Conservation (phyloP, 768 basidiomycete species). For the Calocera cornea region DNA sequence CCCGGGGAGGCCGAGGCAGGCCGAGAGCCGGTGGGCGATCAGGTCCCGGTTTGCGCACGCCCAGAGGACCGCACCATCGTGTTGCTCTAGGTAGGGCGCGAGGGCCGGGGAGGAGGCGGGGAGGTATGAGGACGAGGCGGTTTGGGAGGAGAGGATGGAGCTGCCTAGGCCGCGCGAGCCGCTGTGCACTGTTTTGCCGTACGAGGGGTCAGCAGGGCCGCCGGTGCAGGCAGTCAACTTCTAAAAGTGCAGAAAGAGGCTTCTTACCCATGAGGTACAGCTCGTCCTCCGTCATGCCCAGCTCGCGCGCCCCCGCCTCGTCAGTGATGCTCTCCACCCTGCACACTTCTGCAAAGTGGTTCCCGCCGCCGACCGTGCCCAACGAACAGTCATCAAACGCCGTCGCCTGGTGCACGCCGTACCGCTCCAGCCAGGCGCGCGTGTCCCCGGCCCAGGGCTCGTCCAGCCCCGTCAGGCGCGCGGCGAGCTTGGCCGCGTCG, state of each 20-base stretch:
- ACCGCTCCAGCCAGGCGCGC: constrained; percentile 24
- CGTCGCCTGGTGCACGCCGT: constrained; percentile 23
- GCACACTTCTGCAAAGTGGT: constrained; percentile 31
- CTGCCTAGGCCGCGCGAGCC: constrained; percentile 30
- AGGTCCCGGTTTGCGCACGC: constrained; percentile 30
- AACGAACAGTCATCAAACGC: constrained; percentile 22
- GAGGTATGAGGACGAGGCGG: constrained; percentile 27
- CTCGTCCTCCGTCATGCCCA: constrained; percentile 19
- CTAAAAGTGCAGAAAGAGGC: background rate
- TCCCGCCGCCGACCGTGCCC: constrained; percentile 29
- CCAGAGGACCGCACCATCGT: constrained; percentile 30
- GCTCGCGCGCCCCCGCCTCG: constrained; percentile 15
- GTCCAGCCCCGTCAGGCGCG: constrained; percentile 25
- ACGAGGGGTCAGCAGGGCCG: too few species aligned
- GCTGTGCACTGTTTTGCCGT: constrained; percentile 23
- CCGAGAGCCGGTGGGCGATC: constrained; percentile 27
- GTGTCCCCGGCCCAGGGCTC: constrained; percentile 28
- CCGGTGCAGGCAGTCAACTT: too few species aligned
- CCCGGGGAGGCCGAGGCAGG: constrained; percentile 19
- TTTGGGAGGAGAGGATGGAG: constrained; percentile 19
- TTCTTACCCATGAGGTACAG: constrained; percentile 25
- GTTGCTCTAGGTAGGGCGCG: constrained; percentile 23
- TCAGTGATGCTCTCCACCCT: constrained; percentile 26
- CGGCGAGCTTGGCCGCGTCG: constrained; percentile 24
- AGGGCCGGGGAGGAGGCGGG: constrained; percentile 22